Evolutionary conservation across 352 stramenopile genomes (phyloP).

Genomic region (Phytophthora cactorum): DNA sequence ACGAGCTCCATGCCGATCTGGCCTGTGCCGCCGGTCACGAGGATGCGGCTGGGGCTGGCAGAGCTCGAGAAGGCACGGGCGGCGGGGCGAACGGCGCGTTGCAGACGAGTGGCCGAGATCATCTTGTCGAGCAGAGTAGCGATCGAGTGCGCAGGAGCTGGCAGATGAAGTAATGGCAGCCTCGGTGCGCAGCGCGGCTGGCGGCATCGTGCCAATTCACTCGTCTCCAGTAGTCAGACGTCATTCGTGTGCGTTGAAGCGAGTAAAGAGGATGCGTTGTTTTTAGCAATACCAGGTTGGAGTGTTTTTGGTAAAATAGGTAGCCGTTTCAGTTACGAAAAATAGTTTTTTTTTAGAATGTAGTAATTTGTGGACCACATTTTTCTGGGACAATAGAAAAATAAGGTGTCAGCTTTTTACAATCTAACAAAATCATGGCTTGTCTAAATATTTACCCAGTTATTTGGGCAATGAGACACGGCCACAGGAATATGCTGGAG

Average conservation of each 20-base stretch:
- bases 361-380: background rate
- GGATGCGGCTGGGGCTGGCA: conserved; percentile 49
- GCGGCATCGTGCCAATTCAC: background rate
- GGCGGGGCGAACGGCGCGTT: conserved; percentile 12
- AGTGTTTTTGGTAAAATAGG: background rate
- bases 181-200: background rate
- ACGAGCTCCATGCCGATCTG: conserved; percentile 90
- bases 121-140: conserved; percentile 3
- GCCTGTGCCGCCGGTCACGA: conserved; percentile 82
- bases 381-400: background rate
- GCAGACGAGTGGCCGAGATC: conserved; percentile 16
- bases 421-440: too few species aligned
- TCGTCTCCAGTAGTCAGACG: conserved; percentile 28
- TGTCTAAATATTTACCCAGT: background rate
- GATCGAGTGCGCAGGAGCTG: conserved; percentile 10
- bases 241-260: conserved; percentile 33
- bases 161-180: conserved; percentile 30
- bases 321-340: background rate
- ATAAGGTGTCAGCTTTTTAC: too few species aligned
- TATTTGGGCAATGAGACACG: background rate
- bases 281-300: background rate
- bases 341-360: background rate
- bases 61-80: conserved; percentile 24
- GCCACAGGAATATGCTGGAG: conserved; percentile 38
- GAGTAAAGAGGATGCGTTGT: conserved; percentile 14